These are phyloP conservation scores for Centella asiatica DNA, from an alignment of 129 eudicot species.

Conservation along the genomic window DNA sequence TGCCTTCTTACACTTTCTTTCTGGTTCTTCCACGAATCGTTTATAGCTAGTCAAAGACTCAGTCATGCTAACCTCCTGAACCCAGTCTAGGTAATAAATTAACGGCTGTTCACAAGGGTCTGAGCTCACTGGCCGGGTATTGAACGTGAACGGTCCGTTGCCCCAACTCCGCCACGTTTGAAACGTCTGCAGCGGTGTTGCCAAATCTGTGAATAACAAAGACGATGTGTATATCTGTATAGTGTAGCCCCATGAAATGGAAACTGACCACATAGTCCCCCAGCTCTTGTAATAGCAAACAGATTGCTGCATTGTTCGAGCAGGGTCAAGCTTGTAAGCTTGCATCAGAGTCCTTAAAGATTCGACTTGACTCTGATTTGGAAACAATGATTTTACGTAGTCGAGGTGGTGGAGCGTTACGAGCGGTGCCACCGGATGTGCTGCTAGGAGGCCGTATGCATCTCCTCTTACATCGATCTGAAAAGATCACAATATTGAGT, in stretches of 20 bases:
- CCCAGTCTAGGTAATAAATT: slow-evolving; percentile 38
- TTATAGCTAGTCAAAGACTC: slow-evolving; percentile 46
- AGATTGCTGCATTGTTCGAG: slow-evolving; percentile 45
- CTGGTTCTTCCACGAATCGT: slow-evolving; percentile 19
- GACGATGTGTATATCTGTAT: slow-evolving; percentile 58
- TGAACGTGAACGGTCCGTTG: slow-evolving; percentile 76
- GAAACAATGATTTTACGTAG: slow-evolving; percentile 22
- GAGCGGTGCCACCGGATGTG: slow-evolving; percentile 32
- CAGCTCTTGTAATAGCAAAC: slow-evolving; percentile 55
- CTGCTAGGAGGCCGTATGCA: slow-evolving; percentile 30
- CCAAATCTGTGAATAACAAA: slow-evolving; percentile 46
- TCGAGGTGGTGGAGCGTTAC: slow-evolving; percentile 38
- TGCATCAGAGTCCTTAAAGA: slow-evolving; percentile 16
- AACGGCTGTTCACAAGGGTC: slow-evolving; percentile 60
- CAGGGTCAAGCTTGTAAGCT: slow-evolving; percentile 24
- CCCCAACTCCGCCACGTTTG: slow-evolving; percentile 67
- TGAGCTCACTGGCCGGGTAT: slow-evolving; percentile 51
- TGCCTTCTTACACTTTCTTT: slow-evolving; percentile 28
- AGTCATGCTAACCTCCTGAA: slow-evolving; percentile 26
- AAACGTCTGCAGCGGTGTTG: slow-evolving; percentile 67
- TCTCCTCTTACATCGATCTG: slow-evolving; percentile 27
- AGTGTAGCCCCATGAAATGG: slow-evolving; percentile 90
- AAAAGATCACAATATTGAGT: background rate
- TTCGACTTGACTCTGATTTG: slow-evolving; percentile 14
- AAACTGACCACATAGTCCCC: slow-evolving; percentile 70